Conservation (phyloP, 2,329 filamentous ascomycete species). For the Pleoardoris graminearum region DNA sequence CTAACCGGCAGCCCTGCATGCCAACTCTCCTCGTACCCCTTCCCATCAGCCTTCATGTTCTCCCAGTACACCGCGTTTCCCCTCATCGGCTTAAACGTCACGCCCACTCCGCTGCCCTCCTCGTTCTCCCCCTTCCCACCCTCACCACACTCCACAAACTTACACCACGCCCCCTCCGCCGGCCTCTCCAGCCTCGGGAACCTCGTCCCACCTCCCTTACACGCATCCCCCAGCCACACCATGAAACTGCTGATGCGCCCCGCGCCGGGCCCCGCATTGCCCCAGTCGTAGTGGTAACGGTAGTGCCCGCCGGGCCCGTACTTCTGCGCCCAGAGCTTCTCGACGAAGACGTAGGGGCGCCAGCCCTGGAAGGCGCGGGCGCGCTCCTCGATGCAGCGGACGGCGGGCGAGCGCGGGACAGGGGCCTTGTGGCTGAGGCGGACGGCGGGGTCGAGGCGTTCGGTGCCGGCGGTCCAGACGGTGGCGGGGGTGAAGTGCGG, state of each 20-base stretch:
- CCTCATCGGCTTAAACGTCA: slow-evolving; percentile 61
- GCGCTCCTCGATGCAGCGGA: slow-evolving; percentile 63
- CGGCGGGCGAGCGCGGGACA: slow-evolving; percentile 47
- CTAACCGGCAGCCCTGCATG: slow-evolving; percentile 63
- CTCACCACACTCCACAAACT: slow-evolving; percentile 58
- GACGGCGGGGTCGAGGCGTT: slow-evolving; percentile 53
- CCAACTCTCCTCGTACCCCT: slow-evolving; percentile 62
- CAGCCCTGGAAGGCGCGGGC: slow-evolving; percentile 64
- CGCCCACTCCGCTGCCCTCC: slow-evolving; percentile 36
- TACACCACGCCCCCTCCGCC: slow-evolving; percentile 55
- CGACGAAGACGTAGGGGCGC: slow-evolving; percentile 61
- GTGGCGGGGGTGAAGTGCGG: slow-evolving; percentile 59
- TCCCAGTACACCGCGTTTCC: slow-evolving; percentile 67
- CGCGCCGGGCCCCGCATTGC: slow-evolving; percentile 39
- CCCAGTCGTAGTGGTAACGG: slow-evolving; percentile 61
- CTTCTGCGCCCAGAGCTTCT: slow-evolving; percentile 63
- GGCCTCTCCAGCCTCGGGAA: slow-evolving; percentile 59
- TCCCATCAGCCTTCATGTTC: slow-evolving; percentile 60
- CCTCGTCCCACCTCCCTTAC: slow-evolving; percentile 63
- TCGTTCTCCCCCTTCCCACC: slow-evolving; percentile 21
- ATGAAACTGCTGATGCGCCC: slow-evolving; percentile 61
- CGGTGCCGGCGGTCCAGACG: slow-evolving; percentile 55
- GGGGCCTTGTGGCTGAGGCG: slow-evolving; percentile 58
- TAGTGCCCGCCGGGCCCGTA: slow-evolving; percentile 64
- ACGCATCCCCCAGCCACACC: slow-evolving; percentile 60